Evolutionary conservation across 2,329 filamentous ascomycete species (phyloP).

Genomic region (Ceratocystis colombiana): DNA sequence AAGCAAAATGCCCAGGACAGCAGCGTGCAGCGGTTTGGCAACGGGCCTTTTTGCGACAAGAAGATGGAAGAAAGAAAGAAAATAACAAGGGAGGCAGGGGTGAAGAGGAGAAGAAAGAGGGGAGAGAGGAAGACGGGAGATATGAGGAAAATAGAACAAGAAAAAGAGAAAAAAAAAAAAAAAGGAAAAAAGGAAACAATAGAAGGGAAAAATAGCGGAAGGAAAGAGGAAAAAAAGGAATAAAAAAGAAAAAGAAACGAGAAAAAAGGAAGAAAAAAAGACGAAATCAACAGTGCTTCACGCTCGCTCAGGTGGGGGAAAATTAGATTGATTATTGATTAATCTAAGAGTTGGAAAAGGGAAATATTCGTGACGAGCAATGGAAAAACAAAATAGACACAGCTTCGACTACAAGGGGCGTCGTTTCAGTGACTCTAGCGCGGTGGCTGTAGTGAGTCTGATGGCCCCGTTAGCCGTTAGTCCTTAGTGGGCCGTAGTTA

Average conservation of each 20-base stretch:
- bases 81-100: conserved; percentile 1
- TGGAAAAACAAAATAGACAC: background rate
- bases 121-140: background rate
- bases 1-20: background rate
- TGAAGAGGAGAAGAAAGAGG: background rate
- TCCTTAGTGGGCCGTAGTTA: too few species aligned
- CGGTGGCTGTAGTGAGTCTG: background rate
- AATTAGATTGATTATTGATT: background rate
- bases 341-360: background rate
- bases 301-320: background rate
- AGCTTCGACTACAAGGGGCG: background rate
- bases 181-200: background rate
- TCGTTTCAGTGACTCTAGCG: background rate
- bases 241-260: background rate
- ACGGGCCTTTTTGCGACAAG: background rate
- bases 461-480: background rate
- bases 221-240: background rate
- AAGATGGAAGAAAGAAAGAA: background rate
- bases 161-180: background rate
- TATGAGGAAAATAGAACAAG: background rate
- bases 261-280: conserved; percentile 3
- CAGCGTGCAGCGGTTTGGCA: background rate
- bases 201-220: background rate
- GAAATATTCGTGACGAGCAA: background rate
- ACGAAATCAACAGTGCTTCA: conserved; percentile 1